A percentile compares a stretch with the other conserved stretches of the same genome.
Conservation (phyloP, 257 asterid genomes). For the Jacaranda mimosifolia region DNA sequence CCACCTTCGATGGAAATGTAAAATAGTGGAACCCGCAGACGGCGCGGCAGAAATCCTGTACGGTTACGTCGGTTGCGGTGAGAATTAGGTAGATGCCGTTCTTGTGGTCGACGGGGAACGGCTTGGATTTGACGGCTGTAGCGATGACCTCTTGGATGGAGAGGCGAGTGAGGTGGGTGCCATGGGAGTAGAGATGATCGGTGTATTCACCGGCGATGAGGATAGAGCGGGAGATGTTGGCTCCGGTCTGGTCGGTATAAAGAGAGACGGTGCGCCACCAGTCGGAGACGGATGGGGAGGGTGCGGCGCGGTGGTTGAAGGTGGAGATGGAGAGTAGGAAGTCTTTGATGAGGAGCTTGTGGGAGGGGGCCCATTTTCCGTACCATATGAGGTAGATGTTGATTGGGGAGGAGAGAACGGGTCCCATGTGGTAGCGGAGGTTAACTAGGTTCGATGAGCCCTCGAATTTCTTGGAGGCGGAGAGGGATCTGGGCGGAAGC, state of each 20-base stretch:
- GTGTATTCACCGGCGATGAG: constrained; percentile 81
- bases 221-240: constrained; percentile 71
- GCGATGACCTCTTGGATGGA: constrained; percentile 79
- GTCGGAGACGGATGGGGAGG: constrained; percentile 79
- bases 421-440: constrained; percentile 97
- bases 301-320: constrained; percentile 57
- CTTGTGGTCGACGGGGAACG: constrained; percentile 82
- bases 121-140: constrained; percentile 72
- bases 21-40: constrained; percentile 97
- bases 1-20: constrained; percentile 87
- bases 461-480: constrained; percentile 74
- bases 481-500: constrained; percentile 51
- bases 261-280: constrained; percentile 92
- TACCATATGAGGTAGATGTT: constrained; percentile 91
- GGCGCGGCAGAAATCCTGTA: constrained; percentile 92
- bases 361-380: constrained; percentile 73
- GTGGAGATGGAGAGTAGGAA: constrained; percentile 80
- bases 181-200: constrained; percentile 72
- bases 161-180: constrained; percentile 69
- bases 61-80: constrained; percentile 81
- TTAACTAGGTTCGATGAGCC: constrained; percentile 82
- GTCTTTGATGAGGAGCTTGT: constrained; percentile 78
- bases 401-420: constrained; percentile 90
- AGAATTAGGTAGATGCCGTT: constrained; percentile 85
- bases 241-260: constrained; percentile 90